Evolutionary conservation across 192 early-diverging fungal species (phyloP), one percentile per base, ranked within the genome.

Genomic region (Backusella australiensis): DNA sequence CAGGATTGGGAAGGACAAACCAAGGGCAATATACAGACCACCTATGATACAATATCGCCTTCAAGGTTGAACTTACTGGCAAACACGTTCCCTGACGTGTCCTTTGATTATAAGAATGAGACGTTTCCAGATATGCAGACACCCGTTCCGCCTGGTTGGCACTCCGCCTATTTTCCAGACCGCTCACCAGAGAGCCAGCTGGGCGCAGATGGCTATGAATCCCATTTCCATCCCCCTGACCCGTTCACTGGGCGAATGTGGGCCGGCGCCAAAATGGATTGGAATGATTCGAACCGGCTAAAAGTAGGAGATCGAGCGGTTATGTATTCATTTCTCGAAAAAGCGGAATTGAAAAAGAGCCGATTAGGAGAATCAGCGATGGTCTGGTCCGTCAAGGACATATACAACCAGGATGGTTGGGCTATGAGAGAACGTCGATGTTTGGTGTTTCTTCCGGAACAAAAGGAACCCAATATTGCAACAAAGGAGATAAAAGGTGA

Each of bases 221-320:
- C 87, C 53, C 86, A 85, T 12, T 91, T 91, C 72, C 85, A 90
- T 0, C 96, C 96, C 1, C 96, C 96, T 0, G 83, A 77, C 12
- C 93, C 94, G 3, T 96, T 90, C 76, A 70, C 84, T 17, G 89
- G 89, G 56, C 90, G 96, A 7, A 92, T 98, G 90, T 98, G 96
- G 96, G 95, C 92, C 5, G 95, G 96, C 12, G 95, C 93, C 12
- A 79, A 86, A 32, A 84, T 95, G 15, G 84, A 85, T 41, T 93
- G 88, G 75, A 89, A 84, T 52, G 65, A 78, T 19, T 72, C 49
- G 1, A 94, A 95, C 69, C 84, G 86, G 14, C 80, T 96, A 59
- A 74, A 85, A 11, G 85, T 93, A 7, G 91, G 92, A 8, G 82
- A 93, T 52, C 63, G 87, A 4, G 89, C 89, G 29, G 79, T 76